Evolutionary conservation across 2,329 filamentous ascomycete species (phyloP), one percentile per base, ranked within the genome.

Genomic region (Microsporum canis): DNA sequence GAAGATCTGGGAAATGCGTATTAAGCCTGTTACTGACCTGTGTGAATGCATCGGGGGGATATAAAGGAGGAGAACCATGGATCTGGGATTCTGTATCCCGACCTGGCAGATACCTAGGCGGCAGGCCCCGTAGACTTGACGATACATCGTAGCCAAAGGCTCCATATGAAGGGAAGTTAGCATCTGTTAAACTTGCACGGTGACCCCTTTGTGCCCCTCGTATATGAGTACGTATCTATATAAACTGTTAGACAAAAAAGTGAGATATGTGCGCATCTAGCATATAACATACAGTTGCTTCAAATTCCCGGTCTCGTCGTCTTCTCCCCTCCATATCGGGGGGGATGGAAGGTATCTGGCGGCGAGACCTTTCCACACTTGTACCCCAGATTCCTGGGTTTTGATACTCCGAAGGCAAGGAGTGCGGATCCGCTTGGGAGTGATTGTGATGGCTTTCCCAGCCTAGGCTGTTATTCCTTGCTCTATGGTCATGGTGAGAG

Each of bases 361-460:
- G 67, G 60, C 70, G 71, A 51, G 60, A 62, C 23, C 43, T 47
- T 47, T 47, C 43, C 5, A 17, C 3, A n/a, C 43, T 47, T 47
- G 10, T 27, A 8, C 23, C 23, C 43, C 43, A 47, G 23, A 43
- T n/a, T 2, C 23, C 17, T 12, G 43, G 5, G 43, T 17, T 47
- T 12, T 47, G 43, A 27, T 47, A 29, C 27, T 29, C 43, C 6
- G 43, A 47, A 8, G 43, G 23, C 23, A 47, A 23, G 23, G 43
- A 47, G 23, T 29, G 43, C 4, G 43, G 43, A 27, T 47, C 43
- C 8, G n/a, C 43, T 23, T 10, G 43, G 4, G n/a, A 29, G 8
- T 12, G 17, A 23, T 8, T 17, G 8, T 29, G 43, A 8, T 47
- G 43, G 23, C 23, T 17, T 27, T 47, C 43, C 43, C 43, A 47